A percentile compares a stretch with the other conserved stretches of the same genome.
Conservation (phyloP, 495 filamentous ascomycete genomes). For the Aspergillus panamensis region DNA sequence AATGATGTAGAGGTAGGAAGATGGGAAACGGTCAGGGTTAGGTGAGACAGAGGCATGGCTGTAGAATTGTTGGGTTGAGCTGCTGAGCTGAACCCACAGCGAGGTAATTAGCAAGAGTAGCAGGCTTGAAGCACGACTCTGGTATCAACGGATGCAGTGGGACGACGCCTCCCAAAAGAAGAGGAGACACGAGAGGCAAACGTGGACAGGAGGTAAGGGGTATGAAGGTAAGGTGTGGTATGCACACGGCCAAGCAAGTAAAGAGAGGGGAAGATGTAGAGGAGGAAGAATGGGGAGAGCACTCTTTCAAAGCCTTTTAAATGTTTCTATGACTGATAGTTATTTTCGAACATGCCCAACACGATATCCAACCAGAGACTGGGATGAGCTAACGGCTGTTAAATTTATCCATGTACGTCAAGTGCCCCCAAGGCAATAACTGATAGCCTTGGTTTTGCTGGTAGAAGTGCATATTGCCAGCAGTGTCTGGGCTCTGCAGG, state of each 20-base stretch:
- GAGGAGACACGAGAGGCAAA: not conserved
- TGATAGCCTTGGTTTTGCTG: constrained; percentile 17
- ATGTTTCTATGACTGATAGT: constrained; percentile 18
- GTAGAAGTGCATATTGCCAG: constrained; percentile 21
- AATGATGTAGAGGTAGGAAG: constrained; percentile 76
- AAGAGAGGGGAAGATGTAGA: constrained; percentile 10
- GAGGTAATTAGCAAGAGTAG: constrained; percentile 2
- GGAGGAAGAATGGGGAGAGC: constrained; percentile 1
- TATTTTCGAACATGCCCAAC: constrained; percentile 20
- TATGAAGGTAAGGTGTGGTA: not conserved
- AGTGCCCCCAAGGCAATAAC: constrained; percentile 11
- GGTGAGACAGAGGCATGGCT: constrained; percentile 56
- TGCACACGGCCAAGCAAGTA: not conserved
- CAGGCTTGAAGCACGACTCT: not conserved
- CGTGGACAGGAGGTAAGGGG: not conserved
- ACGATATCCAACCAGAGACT: constrained; percentile 18
- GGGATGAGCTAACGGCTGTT: constrained; percentile 13
- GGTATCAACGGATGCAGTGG: not conserved
- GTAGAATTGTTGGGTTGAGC: constrained; percentile 1
- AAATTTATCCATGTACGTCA: constrained; percentile 6
- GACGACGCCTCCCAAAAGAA: not conserved
- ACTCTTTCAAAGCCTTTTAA: constrained; percentile 17
- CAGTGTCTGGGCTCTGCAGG: constrained; percentile 13
- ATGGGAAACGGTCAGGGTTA: constrained; percentile 65
- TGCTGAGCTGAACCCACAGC: constrained; percentile 15